Evolutionary conservation across 495 filamentous ascomycete species (phyloP), one percentile per base, ranked within the genome.

Genomic region (Friedmanniomyces simplex): DNA sequence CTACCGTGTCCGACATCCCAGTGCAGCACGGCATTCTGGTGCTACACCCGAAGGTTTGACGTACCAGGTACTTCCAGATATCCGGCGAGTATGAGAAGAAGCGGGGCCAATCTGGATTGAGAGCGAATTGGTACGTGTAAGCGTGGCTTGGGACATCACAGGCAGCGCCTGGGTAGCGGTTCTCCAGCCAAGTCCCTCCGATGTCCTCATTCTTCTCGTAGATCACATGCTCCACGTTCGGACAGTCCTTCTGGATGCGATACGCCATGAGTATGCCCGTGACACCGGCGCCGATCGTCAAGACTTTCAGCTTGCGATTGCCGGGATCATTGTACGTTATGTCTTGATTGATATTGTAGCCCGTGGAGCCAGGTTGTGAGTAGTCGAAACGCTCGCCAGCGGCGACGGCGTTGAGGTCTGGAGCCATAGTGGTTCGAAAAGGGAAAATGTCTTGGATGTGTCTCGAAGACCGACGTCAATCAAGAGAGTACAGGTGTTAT

Each of bases 71-170:
- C 18, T 66, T 60, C 56, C 63, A 66, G 57, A 75, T 75, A 25
- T 73, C 71, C 10, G 59, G 56, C 0, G 67, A 62, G 42, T 68
- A 62, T 42, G 65, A 69, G 41, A 67, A 67, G 55, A 63, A 73
- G 16, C 67, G 54, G 8, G 71, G 68, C 73, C 71, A 75, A 48
- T 74, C 70, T 2, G 72, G 66, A 37, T 69, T 68, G 7, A 65
- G 56, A 0, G 70, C 72, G 55, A 73, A 75, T 22, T 64, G 65
- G 57, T 63, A 72, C 1, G 70, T 70, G 52, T 74, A 75, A 2
- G 67, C 67, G 47, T 74, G 72, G 24, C 28, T 53, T 3, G 70
- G 70, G 20, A 71, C 58, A 30, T 68, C 68, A 48, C 68, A 65
- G 7, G 65, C 67, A 25, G 45, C 56, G 0, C 63, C 67, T 1